Evolutionary conservation across 2,329 filamentous ascomycete genomes (phyloP), one percentile per base, ranked within the genome.

Genomic region (Xylariaceae sp.): DNA sequence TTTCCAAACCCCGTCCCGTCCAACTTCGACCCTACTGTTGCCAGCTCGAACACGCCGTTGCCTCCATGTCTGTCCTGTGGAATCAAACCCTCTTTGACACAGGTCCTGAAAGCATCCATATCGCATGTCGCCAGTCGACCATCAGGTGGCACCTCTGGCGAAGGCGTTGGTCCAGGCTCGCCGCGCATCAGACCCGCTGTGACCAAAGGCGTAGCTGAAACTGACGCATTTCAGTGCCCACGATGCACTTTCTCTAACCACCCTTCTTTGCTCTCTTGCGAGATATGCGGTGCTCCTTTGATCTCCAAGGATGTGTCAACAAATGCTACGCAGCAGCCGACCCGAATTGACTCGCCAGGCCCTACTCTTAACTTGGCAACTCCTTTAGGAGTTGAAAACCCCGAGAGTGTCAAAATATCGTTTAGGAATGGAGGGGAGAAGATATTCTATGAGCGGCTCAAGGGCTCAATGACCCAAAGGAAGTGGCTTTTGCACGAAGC

Each of bases 181-280:
- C 43, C 42, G 42, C 48, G 53, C 44, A 46, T 49, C 45, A 39
- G 38, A 39, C 32, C 48, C 45, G 15, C 50, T 32, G 31, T 48
- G 35, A 44, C 18, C 44, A 17, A 52, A 36, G 27, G 44, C 40
- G 17, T 49, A n/a, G 14, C 42, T 12, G 52, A 35, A 31, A 43
- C 47, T 9, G 62, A 58, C 56, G 44, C 63, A 57, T 80, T 84
- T 52, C 74, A 81, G 47, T 99, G 94, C 62, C 89, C 90, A 7
- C 78, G 94, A 53, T 99, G 94, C 65, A 99, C 94, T 1, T 97
- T 97, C 62, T 77, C 86, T 36, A 99, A 99, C 59, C 90, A 97
- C 64, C 89, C 90, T 1, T 96, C 89, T 3, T 72, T 99, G 11
- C 71, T 83, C 11, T 82, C 85, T 5, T 99, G 94, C 63, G 94